These are phyloP conservation scores for Aspergillus aculeatus DNA, from an alignment of 2,329 filamentous ascomycete species.

Conservation along the genomic window DNA sequence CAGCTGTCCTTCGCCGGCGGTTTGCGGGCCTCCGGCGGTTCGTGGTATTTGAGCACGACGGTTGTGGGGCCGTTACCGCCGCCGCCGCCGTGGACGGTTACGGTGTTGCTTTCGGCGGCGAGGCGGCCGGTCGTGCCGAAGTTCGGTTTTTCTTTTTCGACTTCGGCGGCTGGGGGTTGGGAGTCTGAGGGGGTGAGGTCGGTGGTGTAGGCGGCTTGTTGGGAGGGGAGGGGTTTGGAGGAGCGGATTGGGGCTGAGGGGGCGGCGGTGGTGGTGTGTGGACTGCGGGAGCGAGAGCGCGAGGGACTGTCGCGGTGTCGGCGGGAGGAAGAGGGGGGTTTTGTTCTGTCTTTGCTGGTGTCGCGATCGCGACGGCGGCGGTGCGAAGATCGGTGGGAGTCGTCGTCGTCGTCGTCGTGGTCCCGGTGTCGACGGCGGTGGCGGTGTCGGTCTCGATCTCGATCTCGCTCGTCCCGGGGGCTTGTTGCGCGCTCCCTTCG, in stretches of 20 bases:
- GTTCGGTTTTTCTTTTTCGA: slow-evolving; percentile 75
- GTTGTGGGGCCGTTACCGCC: slow-evolving; percentile 19
- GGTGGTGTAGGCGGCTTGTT: slow-evolving; percentile 44
- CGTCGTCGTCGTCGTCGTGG: too few species aligned
- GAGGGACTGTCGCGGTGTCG: slow-evolving; percentile 23
- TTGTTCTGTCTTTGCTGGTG: slow-evolving; percentile 13
- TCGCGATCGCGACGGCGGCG: slow-evolving; percentile 27
- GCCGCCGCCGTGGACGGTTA: slow-evolving; percentile 58
- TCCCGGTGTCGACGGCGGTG: slow-evolving; percentile 12
- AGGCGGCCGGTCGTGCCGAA: slow-evolving; percentile 76
- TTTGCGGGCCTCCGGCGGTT: slow-evolving; percentile 88
- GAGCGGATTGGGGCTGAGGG: slow-evolving; percentile 34
- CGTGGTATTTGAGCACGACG: slow-evolving; percentile 91
- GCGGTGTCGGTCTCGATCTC: too few species aligned
- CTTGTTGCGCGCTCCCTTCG: slow-evolving; percentile 26
- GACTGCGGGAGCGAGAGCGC: slow-evolving; percentile 29
- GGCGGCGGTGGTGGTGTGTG: background rate
- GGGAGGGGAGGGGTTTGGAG: slow-evolving; percentile 45
- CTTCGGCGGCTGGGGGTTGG: slow-evolving; percentile 21
- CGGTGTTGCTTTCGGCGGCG: slow-evolving; percentile 82
- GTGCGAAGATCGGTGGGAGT: slow-evolving; percentile 28
- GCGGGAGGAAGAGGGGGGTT: slow-evolving; percentile 17
- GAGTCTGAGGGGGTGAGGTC: too few species aligned
- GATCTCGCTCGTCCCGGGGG: slow-evolving; percentile 24
- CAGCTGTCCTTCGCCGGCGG: slow-evolving; percentile 75